These are phyloP conservation scores for Ajuga reptans DNA, from an alignment of 305 asterid genomes.

Conservation along the genomic window DNA sequence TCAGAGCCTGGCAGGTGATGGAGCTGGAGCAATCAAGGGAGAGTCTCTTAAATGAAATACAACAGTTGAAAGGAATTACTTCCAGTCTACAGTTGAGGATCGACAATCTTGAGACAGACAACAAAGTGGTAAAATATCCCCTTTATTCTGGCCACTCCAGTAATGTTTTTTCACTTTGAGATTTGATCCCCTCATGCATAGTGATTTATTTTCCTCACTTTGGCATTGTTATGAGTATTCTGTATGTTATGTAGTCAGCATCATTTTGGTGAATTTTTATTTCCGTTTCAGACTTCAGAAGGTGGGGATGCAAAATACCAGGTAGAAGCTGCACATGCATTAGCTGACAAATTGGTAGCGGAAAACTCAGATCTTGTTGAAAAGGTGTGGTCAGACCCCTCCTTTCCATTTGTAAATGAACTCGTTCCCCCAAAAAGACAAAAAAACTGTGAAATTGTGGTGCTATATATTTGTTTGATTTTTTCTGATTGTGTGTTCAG, in stretches of 20 bases:
- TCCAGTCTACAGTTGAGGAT: constrained; percentile 45
- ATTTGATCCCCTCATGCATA: constrained; percentile 4
- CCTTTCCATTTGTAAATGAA: not conserved
- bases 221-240: constrained; percentile 2
- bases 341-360: constrained; percentile 40
- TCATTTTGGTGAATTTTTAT: not conserved
- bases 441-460: not conserved
- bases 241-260: not conserved
- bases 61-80: constrained; percentile 34
- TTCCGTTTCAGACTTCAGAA: constrained; percentile 46
- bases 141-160: constrained; percentile 1
- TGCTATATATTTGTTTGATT: not conserved
- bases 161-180: not conserved
- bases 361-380: constrained; percentile 61
- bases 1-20: constrained; percentile 56
- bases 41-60: constrained; percentile 45
- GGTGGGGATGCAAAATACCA: constrained; percentile 37
- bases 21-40: constrained; percentile 54
- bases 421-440: not conserved
- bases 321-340: constrained; percentile 38
- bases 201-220: not conserved
- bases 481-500: constrained; percentile 30
- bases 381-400: constrained; percentile 36
- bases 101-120: constrained; percentile 39
- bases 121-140: constrained; percentile 33